phyloP scores from a whole-genome alignment of 2,329 filamentous ascomycete species.

The Aspergillus brasiliensis region DNA sequence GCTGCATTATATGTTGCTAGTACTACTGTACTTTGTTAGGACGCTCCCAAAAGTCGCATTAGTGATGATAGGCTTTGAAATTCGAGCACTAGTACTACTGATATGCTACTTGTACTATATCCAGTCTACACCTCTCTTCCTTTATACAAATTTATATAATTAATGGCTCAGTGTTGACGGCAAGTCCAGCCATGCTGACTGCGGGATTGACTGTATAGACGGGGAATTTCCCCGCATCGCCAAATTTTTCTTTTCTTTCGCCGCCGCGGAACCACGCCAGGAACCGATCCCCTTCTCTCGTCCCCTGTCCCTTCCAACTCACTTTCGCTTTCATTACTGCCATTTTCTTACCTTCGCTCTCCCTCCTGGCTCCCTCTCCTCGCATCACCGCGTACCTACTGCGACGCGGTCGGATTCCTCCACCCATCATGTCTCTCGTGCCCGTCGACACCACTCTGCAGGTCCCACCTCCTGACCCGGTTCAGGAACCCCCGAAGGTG shows the following conservation, averaged over 20 bases:
- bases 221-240: constrained; percentile 8
- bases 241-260: constrained; percentile 5
- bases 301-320: not conserved
- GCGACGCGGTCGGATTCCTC: constrained; percentile 36
- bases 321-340: not conserved
- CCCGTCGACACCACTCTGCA: constrained; percentile 31
- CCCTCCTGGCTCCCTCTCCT: constrained; percentile 40
- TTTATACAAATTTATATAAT: no score
- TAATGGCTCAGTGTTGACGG: no score
- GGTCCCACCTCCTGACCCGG: constrained; percentile 29
- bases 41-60: no score
- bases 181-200: no score
- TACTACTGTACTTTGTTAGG: no score
- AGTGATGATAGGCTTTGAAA: no score
- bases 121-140: no score
- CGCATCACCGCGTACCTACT: constrained; percentile 44
- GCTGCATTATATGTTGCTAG: no score
- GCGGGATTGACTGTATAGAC: not conserved
- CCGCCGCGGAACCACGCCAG: not conserved
- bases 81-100: no score
- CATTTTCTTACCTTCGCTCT: not conserved
- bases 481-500: constrained; percentile 21
- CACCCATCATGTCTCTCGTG: constrained; percentile 42
- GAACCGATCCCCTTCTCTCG: not conserved
- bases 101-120: no score